phyloP scores from a whole-genome alignment of 345 rosid genomes.

The Litchi chinensis region DNA sequence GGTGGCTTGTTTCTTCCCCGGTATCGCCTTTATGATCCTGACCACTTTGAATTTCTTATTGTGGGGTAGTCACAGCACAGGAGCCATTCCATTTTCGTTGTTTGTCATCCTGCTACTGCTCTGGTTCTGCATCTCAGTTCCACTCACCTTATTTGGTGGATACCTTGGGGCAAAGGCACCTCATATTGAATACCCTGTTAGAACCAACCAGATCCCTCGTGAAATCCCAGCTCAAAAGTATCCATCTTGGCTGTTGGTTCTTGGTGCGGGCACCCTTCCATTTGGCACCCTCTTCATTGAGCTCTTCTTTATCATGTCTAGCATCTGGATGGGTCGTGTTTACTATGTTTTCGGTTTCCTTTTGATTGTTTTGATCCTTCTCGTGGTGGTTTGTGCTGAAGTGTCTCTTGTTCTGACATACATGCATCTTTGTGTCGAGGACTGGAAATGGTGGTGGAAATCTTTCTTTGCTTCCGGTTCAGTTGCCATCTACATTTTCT shows the following conservation, averaged over 20 bases:
- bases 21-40: slow-evolving; percentile 63
- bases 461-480: slow-evolving; percentile 80
- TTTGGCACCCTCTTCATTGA: slow-evolving; percentile 78
- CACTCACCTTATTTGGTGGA: slow-evolving; percentile 70
- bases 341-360: slow-evolving; percentile 75
- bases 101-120: slow-evolving; percentile 52
- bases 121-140: slow-evolving; percentile 76
- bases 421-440: slow-evolving; percentile 80
- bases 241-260: slow-evolving; percentile 77
- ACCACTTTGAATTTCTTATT: slow-evolving; percentile 61
- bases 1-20: slow-evolving; percentile 79
- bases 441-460: slow-evolving; percentile 86
- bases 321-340: slow-evolving; percentile 79
- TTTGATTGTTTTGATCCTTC: slow-evolving; percentile 58
- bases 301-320: slow-evolving; percentile 80
- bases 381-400: slow-evolving; percentile 73
- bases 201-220: slow-evolving; percentile 78
- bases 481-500: slow-evolving; percentile 68
- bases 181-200: slow-evolving; percentile 68
- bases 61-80: slow-evolving; percentile 73
- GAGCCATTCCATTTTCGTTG: slow-evolving; percentile 71
- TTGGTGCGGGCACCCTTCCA: slow-evolving; percentile 78
- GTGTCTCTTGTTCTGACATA: slow-evolving; percentile 71
- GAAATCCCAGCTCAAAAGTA: slow-evolving; percentile 75
- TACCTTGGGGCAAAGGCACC: slow-evolving; percentile 66